Conservation (phyloP, 2,329 filamentous ascomycete genomes). For the Penicillium brasilianum region DNA sequence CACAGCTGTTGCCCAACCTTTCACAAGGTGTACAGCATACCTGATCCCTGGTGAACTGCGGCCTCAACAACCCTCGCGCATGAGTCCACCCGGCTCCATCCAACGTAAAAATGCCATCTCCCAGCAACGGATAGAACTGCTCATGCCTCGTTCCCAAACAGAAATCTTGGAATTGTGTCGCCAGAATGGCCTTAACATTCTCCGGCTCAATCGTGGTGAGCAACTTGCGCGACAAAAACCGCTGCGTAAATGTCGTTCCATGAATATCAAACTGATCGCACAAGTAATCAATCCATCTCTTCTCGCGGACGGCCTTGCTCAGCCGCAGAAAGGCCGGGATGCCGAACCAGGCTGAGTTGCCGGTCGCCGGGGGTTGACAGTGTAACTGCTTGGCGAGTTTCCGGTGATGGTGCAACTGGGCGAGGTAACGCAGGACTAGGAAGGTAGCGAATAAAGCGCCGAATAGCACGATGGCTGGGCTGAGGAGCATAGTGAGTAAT, state of each 20-base stretch:
- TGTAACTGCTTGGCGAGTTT: conserved; percentile 33
- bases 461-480: conserved; percentile 25
- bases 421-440: conserved; percentile 30
- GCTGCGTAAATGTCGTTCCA: conserved; percentile 35
- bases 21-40: too few species aligned
- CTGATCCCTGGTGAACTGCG: conserved; percentile 84
- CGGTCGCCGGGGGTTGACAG: conserved; percentile 30
- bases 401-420: conserved; percentile 29
- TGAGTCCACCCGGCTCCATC: conserved; percentile 80
- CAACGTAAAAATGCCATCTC: conserved; percentile 65
- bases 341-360: conserved; percentile 28
- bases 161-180: conserved; percentile 81
- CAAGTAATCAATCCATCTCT: conserved; percentile 39
- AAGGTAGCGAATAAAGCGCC: conserved; percentile 29
- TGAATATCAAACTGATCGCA: conserved; percentile 30
- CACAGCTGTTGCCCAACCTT: too few species aligned
- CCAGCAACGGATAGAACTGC: conserved; percentile 55
- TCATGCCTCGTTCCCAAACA: conserved; percentile 79
- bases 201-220: conserved; percentile 45
- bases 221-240: conserved; percentile 26
- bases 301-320: conserved; percentile 33
- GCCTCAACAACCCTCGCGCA: conserved; percentile 77
- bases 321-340: conserved; percentile 34
- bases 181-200: conserved; percentile 84
- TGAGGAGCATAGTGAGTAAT: conserved; percentile 29